Conservation (phyloP, 805 yeast species). For the Groenewaldozyma tartarivorans region DNA sequence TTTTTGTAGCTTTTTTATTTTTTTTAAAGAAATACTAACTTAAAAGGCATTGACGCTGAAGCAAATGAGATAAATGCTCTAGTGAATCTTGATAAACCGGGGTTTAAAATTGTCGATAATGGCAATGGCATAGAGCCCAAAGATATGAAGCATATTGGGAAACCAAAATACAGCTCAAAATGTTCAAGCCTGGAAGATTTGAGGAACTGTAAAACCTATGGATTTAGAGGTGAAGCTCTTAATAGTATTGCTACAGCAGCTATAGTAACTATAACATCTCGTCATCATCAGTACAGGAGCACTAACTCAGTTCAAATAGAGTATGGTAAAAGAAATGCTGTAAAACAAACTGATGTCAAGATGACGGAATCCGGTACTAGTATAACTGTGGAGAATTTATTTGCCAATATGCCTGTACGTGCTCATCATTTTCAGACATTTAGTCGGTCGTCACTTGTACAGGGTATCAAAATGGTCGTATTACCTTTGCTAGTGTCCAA, state of each 20-base stretch:
- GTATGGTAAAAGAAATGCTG: conserved; percentile 3
- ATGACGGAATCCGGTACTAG: conserved; percentile 10
- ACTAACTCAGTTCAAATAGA: conserved; percentile 12
- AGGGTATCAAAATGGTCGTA: conserved; percentile 5
- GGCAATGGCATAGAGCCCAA: conserved; percentile 49
- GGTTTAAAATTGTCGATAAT: conserved; percentile 40
- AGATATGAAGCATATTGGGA: conserved; percentile 36
- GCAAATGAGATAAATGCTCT: conserved; percentile 10
- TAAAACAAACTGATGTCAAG: not conserved
- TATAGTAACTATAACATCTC: conserved; percentile 35
- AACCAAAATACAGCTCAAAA: conserved; percentile 40
- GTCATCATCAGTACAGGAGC: conserved; percentile 15
- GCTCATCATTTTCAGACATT: not conserved
- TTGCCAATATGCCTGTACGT: conserved; percentile 21
- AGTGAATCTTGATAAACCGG: conserved; percentile 6
- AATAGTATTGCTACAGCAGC: conserved; percentile 34
- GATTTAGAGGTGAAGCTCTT: conserved; percentile 45
- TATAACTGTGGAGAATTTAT: conserved; percentile 16
- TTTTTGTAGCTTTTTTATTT: not conserved
- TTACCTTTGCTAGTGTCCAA: conserved; percentile 3
- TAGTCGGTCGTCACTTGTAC: not conserved
- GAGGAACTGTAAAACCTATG: conserved; percentile 8
- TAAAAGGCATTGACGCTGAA: conserved; percentile 13
- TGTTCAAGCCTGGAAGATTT: conserved; percentile 24
- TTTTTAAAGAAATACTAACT: not conserved